These are phyloP conservation scores for Penicillium sp. DNA, from an alignment of 2,329 filamentous ascomycete genomes.

Conservation along the genomic window DNA sequence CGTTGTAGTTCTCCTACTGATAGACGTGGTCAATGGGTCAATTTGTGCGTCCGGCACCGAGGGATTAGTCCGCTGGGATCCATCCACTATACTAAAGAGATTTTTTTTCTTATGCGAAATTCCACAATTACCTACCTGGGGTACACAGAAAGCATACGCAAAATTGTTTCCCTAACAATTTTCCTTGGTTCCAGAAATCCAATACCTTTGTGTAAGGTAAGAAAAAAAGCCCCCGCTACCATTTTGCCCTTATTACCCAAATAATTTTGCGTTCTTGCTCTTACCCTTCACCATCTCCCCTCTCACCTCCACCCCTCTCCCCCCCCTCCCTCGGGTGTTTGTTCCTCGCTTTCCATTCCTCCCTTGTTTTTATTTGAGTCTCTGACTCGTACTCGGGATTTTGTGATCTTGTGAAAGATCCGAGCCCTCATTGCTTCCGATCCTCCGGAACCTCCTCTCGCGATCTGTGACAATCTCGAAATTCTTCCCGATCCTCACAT, in stretches of 20 bases:
- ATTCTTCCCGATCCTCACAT: slow-evolving; percentile 1
- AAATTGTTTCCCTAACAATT: background rate
- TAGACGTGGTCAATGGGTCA: background rate
- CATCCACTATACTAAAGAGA: slow-evolving; percentile 12
- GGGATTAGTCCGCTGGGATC: slow-evolving; percentile 15
- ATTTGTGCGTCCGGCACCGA: slow-evolving; percentile 18
- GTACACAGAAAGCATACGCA: slow-evolving; percentile 5
- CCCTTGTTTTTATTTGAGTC: slow-evolving; percentile 2
- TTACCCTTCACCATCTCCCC: slow-evolving; percentile 23
- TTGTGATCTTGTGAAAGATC: background rate
- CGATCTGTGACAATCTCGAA: background rate
- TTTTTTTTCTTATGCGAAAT: slow-evolving; percentile 18
- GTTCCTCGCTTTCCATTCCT: slow-evolving; percentile 17
- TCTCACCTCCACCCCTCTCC: slow-evolving; percentile 22
- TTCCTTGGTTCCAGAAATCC: background rate
- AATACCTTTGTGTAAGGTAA: slow-evolving; percentile 4
- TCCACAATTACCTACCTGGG: slow-evolving; percentile 8
- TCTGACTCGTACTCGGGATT: background rate
- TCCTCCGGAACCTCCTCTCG: slow-evolving; percentile 1
- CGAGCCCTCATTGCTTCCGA: background rate
- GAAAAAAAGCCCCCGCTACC: slow-evolving; percentile 21
- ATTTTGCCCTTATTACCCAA: slow-evolving; percentile 24
- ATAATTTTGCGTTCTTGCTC: slow-evolving; percentile 26
- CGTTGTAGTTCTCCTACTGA: background rate
- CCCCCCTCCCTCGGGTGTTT: slow-evolving; percentile 15